phyloP scores from a whole-genome alignment of 306 rosid genomes.

The Elaeagnus macrophylla region DNA sequence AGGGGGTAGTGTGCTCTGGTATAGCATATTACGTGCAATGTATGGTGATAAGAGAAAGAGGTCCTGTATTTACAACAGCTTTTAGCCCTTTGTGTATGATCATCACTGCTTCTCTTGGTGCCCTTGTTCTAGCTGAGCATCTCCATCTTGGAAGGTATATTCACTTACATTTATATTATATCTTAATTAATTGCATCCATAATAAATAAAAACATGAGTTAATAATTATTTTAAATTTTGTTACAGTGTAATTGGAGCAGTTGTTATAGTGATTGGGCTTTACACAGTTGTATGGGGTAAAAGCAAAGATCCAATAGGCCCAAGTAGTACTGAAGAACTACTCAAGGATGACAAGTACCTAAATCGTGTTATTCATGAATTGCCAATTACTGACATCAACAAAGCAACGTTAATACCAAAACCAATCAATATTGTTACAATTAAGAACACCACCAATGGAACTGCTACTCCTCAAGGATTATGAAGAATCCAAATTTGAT shows the following conservation, averaged over 20 bases:
- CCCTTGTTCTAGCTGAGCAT: conserved; percentile 62
- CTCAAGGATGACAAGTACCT: too few species aligned
- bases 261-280: conserved; percentile 56
- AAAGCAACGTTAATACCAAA: too few species aligned
- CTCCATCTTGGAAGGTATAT: conserved; percentile 75
- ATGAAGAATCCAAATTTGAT: too few species aligned
- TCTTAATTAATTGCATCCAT: too few species aligned
- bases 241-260: conserved; percentile 58
- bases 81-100: conserved; percentile 94
- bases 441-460: too few species aligned
- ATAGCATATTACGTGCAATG: conserved; percentile 93
- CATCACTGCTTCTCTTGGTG: conserved; percentile 76
- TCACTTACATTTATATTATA: neutral
- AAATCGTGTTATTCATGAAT: too few species aligned
- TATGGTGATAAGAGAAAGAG: conserved; percentile 65
- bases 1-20: conserved; percentile 94
- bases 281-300: conserved; percentile 84
- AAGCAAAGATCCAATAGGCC: conserved; percentile 32
- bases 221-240: too few species aligned
- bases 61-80: conserved; percentile 90
- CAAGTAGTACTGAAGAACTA: too few species aligned
- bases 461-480: too few species aligned
- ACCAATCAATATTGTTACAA: too few species aligned
- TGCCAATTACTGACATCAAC: too few species aligned
- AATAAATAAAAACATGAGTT: too few species aligned